Evolutionary conservation across 305 asterid species (phyloP), one percentile per base, ranked within the genome.

Genomic region (Striga hermonthica): DNA sequence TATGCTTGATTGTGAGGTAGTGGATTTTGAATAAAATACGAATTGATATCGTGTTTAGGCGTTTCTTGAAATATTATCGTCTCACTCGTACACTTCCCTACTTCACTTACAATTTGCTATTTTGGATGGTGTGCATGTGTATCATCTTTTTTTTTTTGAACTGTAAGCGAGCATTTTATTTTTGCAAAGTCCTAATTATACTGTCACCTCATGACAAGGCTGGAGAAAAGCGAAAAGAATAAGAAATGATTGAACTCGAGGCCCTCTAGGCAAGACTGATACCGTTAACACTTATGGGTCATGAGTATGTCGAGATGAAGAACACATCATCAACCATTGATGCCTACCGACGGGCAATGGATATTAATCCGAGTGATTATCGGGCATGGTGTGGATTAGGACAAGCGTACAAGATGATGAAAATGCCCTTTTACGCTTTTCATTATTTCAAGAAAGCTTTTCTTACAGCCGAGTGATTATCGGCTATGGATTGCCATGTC

Each of bases 321-420:
- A 90, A 90, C 59, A 90, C 88, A 28, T 84, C 96, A 6, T 91
- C 99, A 6, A 97, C 96, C 14, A 82, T 92, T 64, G 97, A 90
- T 73, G 99, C 99, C 40, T 93, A 93, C 62, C 73, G 96, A 14
- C 79, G 99, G 64, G 99, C 99, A 3, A 96, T 90, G 49, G 99
- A 90, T 78, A 90, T 93, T 59, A 88, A 81, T 70, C 82, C 95
- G 0, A 86, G 97, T 59, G 99, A 93, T 73, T 90, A 90, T 69
- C 86, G 99, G 47, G 99, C 99, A 12, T 93, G 97, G 99, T 93
- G 90, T 62, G 97, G 99, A 16, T 73, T 93, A 59, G 99, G 99
- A 45, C 99, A 93, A 75, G 96, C 95, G 0, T 93, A 93, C 36
- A 97, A 93, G 67, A 90, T 93, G 95, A 80, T 90, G 91, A 95